Base-by-base conservation (phyloP, 2,329 filamentous ascomycete genomes). In the Cryphonectria naterciae region DNA sequence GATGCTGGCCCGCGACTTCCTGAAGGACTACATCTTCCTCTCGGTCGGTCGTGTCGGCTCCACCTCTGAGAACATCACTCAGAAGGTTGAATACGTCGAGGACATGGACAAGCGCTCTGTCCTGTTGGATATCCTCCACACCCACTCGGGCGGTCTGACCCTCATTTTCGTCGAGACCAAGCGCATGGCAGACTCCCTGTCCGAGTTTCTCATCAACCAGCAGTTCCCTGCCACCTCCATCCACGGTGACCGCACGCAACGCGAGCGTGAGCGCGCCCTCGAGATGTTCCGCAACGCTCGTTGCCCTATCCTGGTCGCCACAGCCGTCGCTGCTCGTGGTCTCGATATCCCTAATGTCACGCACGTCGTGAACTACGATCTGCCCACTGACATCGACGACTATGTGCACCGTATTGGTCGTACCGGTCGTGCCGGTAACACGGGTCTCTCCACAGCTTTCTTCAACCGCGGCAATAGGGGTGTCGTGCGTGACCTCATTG, bases 381-480 rank as follows among this genome's bases (percentile, higher is more conserved):
- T 99, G n/a, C 96, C 96, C 65, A 98, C 95, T 70, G 96, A 98
- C 79, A 97, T 98, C 78, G 96, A 98, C 78, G 96, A 98, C 83
- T 99, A 99, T 77, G 96, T 99, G 71, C 96, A 99, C 84, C 93
- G 96, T 82, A 99, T 99, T 79, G 96, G 96, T 91, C 96, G 96
- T 95, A 99, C 96, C 75, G 96, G 96, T 80, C 96, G 96, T 94
- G 96, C 96, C 75, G 96, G 96, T 83, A 99, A 99, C 88, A 98
- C 95, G 78, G 96, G 96, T 92, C 91, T 97, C 76, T 93, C 96
- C 7, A 99, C 96, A 77, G 96, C 96, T 70, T 99, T 99, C 89
- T 98, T 99, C 92, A 99, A 99, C 89, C 95, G 96, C 80, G 95
- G 95, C 79, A 99, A 99, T 88, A 94, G 96, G 78, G 96, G 96